Base-by-base conservation (phyloP, 805 yeast genomes). In the Teunomyces funiuensis region DNA sequence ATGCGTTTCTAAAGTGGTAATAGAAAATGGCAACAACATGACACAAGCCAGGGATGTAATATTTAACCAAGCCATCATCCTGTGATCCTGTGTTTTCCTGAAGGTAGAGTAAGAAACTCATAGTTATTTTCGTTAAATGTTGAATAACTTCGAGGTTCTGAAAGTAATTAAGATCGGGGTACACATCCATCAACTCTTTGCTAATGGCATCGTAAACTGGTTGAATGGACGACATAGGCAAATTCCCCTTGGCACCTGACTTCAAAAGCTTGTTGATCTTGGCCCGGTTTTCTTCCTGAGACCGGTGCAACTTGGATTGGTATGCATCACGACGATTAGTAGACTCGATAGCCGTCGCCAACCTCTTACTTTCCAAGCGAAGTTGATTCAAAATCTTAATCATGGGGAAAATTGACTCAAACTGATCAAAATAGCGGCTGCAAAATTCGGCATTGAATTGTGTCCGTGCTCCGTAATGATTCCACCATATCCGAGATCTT, bases 401-500 rank as follows among this genome's bases (percentile, higher is more conserved):
- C 20, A 33, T 28, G 14, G 42, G 42, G 7, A 22, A 13, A 15
- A 38, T 23, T 6, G 20, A 8, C 9, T 26, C 34, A 9, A 33
- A 33, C n/a, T 20, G 33, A 6, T 25, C 19, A 14, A 42, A 42
- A 27, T 22, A 39, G 23, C 38, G 30, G 11, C 13, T 22, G 22
- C 45, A 42, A 13, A 38, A 38, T 11, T 28, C 28, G n/a, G 14
- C 25, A 27, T 19, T 38, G 33, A 33, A 38, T 18, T 38, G 29
- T 31, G 25, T 42, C 10, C 27, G 15, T 17, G 40, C 40, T 9
- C 37, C 23, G 25, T 31, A 42, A 18, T 42, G 39, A 33, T 57
- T 57, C 44, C 59, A 54, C 89, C 89, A 84, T 2, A 82, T 64
- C 8, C 57, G 55, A 4, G 65, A 56, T 33, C 89, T 63, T 5